A percentile compares a stretch with the other conserved stretches of the same genome.
Evolutionary conservation across 202 grass and related monocot species (phyloP).

Genomic region (Sporobolus alterniflorus): DNA sequence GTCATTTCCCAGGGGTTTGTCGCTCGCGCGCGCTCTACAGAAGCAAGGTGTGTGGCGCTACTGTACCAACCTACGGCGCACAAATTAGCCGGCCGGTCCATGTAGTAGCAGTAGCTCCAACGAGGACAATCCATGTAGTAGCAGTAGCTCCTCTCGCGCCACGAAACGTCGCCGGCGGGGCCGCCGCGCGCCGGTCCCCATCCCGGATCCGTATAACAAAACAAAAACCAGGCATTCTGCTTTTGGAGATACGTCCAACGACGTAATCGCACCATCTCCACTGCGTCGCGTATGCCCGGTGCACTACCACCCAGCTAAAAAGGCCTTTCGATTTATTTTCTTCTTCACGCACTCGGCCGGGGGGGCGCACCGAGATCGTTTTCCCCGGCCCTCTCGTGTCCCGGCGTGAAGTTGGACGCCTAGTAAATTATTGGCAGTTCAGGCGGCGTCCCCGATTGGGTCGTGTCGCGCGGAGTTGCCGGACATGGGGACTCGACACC

Average conservation of each 20-base stretch:
- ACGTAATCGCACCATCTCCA: neutral
- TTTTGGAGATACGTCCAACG: neutral
- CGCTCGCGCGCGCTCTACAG: too few species aligned
- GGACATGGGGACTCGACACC: slow-evolving; percentile 9
- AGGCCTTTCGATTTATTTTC: too few species aligned
- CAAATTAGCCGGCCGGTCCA: neutral
- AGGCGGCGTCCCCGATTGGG: neutral
- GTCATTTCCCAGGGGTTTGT: neutral
- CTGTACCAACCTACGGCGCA: neutral
- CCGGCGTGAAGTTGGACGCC: too few species aligned
- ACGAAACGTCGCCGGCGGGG: neutral
- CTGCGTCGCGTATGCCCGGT: neutral
- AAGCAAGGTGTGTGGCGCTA: too few species aligned
- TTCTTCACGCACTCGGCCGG: neutral
- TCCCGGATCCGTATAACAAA: neutral
- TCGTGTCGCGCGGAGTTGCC: neutral
- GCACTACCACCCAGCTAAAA: neutral
- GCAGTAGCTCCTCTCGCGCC: too few species aligned
- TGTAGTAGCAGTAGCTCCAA: too few species aligned
- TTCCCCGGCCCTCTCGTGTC: too few species aligned
- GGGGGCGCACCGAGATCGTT: too few species aligned
- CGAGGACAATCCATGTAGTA: too few species aligned
- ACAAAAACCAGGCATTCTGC: neutral
- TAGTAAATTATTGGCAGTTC: too few species aligned
- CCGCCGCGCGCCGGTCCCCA: too few species aligned